Evolutionary conservation across 257 asterid species (phyloP).

Genomic region (Dorcoceras hygrometricum): DNA sequence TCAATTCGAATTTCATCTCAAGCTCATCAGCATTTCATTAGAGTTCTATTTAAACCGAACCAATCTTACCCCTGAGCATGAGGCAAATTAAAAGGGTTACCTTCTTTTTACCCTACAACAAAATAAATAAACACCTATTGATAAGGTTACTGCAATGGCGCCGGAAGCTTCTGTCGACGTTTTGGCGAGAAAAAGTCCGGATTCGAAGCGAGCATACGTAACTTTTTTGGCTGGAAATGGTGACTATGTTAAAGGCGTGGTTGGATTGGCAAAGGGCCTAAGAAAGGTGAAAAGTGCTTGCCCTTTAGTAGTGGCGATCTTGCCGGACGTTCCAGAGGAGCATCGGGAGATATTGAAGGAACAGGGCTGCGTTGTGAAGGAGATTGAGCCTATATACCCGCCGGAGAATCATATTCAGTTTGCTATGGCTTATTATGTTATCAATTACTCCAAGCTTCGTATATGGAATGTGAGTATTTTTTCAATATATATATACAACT

Average conservation of each 20-base stretch:
- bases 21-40: background rate
- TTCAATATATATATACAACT: background rate
- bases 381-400: slow-evolving; percentile 52
- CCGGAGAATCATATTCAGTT: slow-evolving; percentile 47
- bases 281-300: slow-evolving; percentile 51
- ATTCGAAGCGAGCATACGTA: background rate
- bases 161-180: background rate
- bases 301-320: slow-evolving; percentile 57
- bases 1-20: background rate
- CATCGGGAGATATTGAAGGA: slow-evolving; percentile 42
- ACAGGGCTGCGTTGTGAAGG: slow-evolving; percentile 53
- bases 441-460: slow-evolving; percentile 62
- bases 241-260: slow-evolving; percentile 26
- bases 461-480: slow-evolving; percentile 52
- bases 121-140: no score
- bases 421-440: slow-evolving; percentile 59
- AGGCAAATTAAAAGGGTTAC: background rate
- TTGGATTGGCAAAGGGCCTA: slow-evolving; percentile 60
- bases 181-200: background rate
- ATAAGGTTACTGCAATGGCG: background rate
- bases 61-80: background rate
- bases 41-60: background rate
- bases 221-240: background rate
- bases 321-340: slow-evolving; percentile 61
- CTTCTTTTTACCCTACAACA: no score